These are phyloP conservation scores for Trichoderma atrobrunneum DNA, from an alignment of 2,329 filamentous ascomycete species.

Conservation along the genomic window DNA sequence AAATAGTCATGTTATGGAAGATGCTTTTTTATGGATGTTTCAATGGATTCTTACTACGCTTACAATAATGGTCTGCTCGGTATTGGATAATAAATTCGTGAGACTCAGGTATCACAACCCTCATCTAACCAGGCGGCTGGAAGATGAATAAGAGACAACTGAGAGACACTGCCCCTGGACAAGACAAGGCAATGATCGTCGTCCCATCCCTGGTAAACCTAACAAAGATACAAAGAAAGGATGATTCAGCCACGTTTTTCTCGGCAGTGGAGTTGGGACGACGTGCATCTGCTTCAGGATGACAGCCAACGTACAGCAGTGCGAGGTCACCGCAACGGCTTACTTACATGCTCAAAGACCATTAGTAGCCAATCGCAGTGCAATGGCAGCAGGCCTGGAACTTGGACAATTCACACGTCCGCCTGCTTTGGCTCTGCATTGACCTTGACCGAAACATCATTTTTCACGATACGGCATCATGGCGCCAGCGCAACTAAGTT, in stretches of 20 bases:
- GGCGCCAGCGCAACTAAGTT: slow-evolving; percentile 30
- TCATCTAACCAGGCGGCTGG: not conserved
- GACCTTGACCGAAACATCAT: not conserved
- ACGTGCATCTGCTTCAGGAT: not conserved
- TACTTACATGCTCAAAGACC: not conserved
- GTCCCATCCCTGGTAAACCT: not conserved
- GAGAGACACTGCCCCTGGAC: not conserved
- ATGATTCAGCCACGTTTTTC: slow-evolving; percentile 5
- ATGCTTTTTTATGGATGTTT: not conserved
- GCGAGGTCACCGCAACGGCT: not conserved
- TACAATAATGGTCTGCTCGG: not conserved
- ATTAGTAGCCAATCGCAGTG: not conserved
- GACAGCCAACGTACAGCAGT: not conserved
- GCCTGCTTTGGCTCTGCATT: not conserved
- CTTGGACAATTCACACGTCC: not conserved
- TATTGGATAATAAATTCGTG: not conserved
- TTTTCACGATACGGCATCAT: slow-evolving; percentile 21
- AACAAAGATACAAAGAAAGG: not conserved
- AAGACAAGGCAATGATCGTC: not conserved
- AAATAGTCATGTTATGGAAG: not conserved
- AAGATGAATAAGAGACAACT: not conserved
- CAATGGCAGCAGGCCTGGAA: not conserved
- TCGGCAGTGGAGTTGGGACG: not conserved
- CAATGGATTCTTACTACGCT: not conserved
- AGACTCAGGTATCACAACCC: not conserved